Base-by-base conservation (phyloP, 2,329 filamentous ascomycete species). In the Gremmenia infestans region DNA sequence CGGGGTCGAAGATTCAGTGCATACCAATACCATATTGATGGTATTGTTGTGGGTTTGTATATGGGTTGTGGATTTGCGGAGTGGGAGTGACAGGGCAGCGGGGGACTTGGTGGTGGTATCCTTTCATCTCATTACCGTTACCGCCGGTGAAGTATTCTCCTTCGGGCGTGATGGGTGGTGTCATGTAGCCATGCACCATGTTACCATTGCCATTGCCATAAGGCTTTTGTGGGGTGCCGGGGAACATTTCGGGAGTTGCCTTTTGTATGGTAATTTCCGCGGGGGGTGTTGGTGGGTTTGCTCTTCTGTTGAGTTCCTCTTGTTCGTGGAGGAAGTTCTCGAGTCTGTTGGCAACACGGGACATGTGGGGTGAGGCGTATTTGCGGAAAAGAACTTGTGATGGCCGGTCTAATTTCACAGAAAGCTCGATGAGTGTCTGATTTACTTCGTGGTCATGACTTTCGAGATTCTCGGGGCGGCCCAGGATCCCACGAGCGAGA, bases 161-260 rank as follows among this genome's bases (percentile, higher is more conserved):
- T 60, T 93, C 89, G 4, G 90, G 90, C 0, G 90, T 94, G 69
- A 94, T 93, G 1, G 90, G 90, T 25, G 90, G 90, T 15, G 90
- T 94, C 63, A 92, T 81, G 72, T 91, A 91, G 56, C 89, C 90
- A 63, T 90, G 81, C 39, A 85, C 82, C 61, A 85, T 39, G 23
- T 25, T 25, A 4, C 23, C 80, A 51, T 78, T 78, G 52, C 81
- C 75, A n/a, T 76, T 73, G 62, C 84, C 85, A 58, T 86, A 83
- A 50, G 81, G 82, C 76, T 93, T 93, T 68, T 90, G 86, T 14
- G 90, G 90, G 15, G 90, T 94, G 73, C 85, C 87, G 68, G 88
- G 90, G 61, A 86, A 82, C 68, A 83, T 76, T 61, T 81, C 78
- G 40, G 76, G 60, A 36, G 64, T 59, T 8, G 71, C 74, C 72